phyloP scores from a whole-genome alignment of 2,329 filamentous ascomycete genomes.

The Alternaria consortialis region DNA sequence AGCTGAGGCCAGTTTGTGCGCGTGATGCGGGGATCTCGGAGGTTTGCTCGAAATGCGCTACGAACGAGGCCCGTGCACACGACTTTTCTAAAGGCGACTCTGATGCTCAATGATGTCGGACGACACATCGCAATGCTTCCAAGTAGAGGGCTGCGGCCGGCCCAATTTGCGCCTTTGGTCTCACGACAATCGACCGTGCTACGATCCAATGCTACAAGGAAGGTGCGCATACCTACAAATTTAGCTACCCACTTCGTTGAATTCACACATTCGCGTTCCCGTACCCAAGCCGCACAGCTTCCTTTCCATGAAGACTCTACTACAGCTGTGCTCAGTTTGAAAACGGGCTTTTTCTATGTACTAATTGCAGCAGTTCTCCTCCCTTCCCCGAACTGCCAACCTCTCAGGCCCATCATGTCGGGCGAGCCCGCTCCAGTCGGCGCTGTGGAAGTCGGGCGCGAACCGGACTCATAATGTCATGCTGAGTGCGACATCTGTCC shows the following conservation, averaged over 20 bases:
- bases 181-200: constrained; percentile 33
- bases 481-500: constrained; percentile 37
- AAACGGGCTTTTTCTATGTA: neutral
- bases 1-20: neutral
- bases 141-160: constrained; percentile 57
- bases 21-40: constrained; percentile 23
- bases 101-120: constrained; percentile 27
- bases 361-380: constrained; percentile 45
- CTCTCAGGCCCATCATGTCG: constrained; percentile 33
- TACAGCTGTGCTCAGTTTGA: neutral
- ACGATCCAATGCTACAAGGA: constrained; percentile 39
- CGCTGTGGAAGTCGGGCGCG: constrained; percentile 38
- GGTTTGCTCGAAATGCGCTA: constrained; percentile 12
- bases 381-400: constrained; percentile 32
- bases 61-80: constrained; percentile 21
- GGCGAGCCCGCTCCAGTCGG: constrained; percentile 36
- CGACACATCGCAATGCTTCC: constrained; percentile 56
- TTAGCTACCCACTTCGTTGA: constrained; percentile 5
- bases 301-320: neutral
- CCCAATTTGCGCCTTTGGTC: constrained; percentile 35
- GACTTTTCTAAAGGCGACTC: constrained; percentile 29
- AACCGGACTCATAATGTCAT: constrained; percentile 23
- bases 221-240: constrained; percentile 39
- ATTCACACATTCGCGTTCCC: constrained; percentile 18
- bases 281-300: constrained; percentile 5